Evolutionary conservation across 2,329 filamentous ascomycete genomes (phyloP), one percentile per base, ranked within the genome.

Genomic region (Arthrobotrys pseudoclavata): DNA sequence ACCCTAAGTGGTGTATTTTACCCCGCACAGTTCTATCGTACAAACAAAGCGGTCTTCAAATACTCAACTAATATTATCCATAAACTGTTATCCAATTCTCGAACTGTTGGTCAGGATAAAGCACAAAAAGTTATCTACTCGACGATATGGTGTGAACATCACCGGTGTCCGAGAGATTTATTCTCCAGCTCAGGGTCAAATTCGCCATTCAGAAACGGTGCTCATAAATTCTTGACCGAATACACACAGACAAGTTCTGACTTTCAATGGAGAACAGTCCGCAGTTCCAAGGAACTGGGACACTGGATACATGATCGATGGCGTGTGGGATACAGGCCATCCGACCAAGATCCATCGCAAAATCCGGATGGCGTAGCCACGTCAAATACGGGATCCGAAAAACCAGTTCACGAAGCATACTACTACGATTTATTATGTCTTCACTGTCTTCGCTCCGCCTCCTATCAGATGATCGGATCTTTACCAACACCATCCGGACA

Each of bases 81-180:
- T 31, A 34, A 29, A 7, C 22, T 67, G 4, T 26, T 67, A 6
- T 40, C 7, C 2, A 20, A 24, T 4, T 20, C 37, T 18, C 15
- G 31, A n/a, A 6, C 29, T 6, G 20, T 10, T 20, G 5, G 34
- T n/a, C 22, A 24, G 10, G 31, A 29, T 2, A 10, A 18, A 3
- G 2, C 20, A 6, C 31, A 45, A 4, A 20, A 37, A 4, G 10
- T 31, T 2, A 34, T 67, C 7, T 69, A 69, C 20, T 69, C 66
- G 4, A 69, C 66, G 12, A 62, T 69, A 61, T 69, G 66, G 66
- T 69, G 66, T 42, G 50, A 69, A 18, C 66, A 69, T 26, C 66
- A 69, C 20, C 53, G 66, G 1, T 69, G 66, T 26, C 66, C 66
- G 0, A 57, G 66, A 15, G 22, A 69, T 31, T 20, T 69, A 50